Base-by-base conservation (phyloP, 495 filamentous ascomycete genomes). In the Symbiotaphrina buchneri region DNA sequence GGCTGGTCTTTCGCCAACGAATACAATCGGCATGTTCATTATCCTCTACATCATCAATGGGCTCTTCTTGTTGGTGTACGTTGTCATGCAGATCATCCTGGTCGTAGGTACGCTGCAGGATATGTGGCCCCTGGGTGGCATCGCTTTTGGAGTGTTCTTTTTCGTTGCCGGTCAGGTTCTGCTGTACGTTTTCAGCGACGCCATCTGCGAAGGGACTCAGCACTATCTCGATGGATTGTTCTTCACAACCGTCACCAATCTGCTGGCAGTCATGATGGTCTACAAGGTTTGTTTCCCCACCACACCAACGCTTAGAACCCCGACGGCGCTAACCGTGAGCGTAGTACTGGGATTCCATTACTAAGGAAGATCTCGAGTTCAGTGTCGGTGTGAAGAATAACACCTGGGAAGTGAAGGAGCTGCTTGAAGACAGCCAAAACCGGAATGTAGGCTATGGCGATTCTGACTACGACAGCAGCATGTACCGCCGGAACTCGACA, bases 261-360 rank as follows among this genome's bases (percentile, higher is more conserved):
- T 99, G 20, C 60, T 95, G 6, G 85, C 72, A 2, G 85, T 95
- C 31, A 99, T 99, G 87, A 99, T 99, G 87, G 74, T 95, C 7
- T 99, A 99, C 63, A 99, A 99, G 73, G 81, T 82, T 59, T 33
- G 58, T 32, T 19, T 21, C 10, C 10, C 18, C 18, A 26, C n/a
- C n/a, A n/a, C n/a, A n/a, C n/a, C n/a, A n/a, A n/a, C n/a, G n/a
- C n/a, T n/a, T n/a, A n/a, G n/a, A n/a, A n/a, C n/a, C n/a, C n/a
- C n/a, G n/a, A n/a, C n/a, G n/a, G n/a, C n/a, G n/a, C n/a, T n/a
- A n/a, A n/a, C n/a, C n/a, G n/a, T n/a, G n/a, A n/a, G 7, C 25
- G n/a, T 41, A 85, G 82, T 95, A 90, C 60, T 99, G 87, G 87
- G 87, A 99, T 49, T 94, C 85, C 17, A 95, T 99, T 54, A 99